Base-by-base conservation (phyloP, 106 monocot genomes). In the Cymbidium sinense region DNA sequence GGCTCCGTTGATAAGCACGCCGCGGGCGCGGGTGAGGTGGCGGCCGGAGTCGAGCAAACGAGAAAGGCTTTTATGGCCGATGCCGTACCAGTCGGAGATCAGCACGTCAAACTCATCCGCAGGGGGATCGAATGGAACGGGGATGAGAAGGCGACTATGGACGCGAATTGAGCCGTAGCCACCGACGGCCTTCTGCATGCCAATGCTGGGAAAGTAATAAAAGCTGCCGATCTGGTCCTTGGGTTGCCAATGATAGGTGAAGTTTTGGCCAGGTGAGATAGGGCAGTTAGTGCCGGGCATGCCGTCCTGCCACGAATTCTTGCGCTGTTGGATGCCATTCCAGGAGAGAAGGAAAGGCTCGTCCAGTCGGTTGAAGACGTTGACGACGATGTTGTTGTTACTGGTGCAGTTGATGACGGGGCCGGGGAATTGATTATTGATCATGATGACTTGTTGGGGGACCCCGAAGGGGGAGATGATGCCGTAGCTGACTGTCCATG, bases 161-260 rank as follows among this genome's bases (percentile, higher is more conserved):
- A 89, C 39, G 2, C 89, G 78, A 51, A 89, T 64, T 28, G 80
- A 76, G 17, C 89, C 83, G 61, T 84, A 89, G 44, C 83, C 89
- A 54, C 89, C 89, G 35, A 76, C 76, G 2, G 86, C 89, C 74
- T 81, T 86, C 28, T 89, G 86, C 76, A 86, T 50, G 52, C 73
- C 84, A 36, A 89, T 18, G 79, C 81, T 79, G n/a, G 86, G 86
- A 79, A 70, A 86, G 81, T 89, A 89, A 78, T 81, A 83, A 80
- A 65, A 86, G 80, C 65, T 81, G 2, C 89, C 89, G 50, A 89
- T 90, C 75, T 90, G 89, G 65, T 86, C 86, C 89, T 89, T 89
- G 6, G 79, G 67, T 54, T 89, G 89, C 75, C 81, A 83, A n/a
- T 81, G 73, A 76, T 89, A 89, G 34, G 86, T 86, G 86, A 77